Conservation (phyloP, 2,329 filamentous ascomycete genomes). For the Didymella segeticola region DNA sequence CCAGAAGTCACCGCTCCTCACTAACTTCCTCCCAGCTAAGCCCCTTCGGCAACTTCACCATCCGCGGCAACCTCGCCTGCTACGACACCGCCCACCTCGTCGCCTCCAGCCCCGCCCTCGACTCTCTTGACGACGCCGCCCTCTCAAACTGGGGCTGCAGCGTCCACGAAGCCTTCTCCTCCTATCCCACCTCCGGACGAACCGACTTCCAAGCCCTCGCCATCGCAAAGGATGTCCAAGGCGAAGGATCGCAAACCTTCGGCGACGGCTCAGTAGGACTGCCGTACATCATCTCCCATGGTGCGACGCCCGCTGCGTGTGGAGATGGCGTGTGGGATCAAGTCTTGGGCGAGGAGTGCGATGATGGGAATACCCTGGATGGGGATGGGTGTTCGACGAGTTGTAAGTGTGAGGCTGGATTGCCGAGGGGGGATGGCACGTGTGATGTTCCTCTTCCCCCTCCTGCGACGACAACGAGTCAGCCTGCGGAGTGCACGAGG, state of each 20-base stretch:
- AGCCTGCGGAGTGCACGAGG: too few relatives aligned
- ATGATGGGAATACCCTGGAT: background rate
- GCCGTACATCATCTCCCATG: slow-evolving; percentile 1
- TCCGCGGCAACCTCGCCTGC: background rate
- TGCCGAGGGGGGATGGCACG: background rate
- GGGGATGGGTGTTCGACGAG: background rate
- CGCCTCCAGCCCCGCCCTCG: background rate
- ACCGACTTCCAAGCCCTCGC: background rate
- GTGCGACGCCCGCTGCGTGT: background rate
- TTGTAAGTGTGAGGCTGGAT: background rate
- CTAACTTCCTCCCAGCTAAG: background rate
- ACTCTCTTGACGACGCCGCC: background rate
- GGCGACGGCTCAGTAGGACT: background rate
- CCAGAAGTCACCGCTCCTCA: background rate
- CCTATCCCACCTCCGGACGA: background rate
- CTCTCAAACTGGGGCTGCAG: background rate
- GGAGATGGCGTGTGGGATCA: background rate
- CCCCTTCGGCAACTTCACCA: background rate
- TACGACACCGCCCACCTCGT: background rate
- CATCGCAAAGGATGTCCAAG: background rate
- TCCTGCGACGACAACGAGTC: too few relatives aligned
- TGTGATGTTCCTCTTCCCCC: too few relatives aligned
- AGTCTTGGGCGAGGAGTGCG: background rate
- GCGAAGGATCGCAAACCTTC: background rate
- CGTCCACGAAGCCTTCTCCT: background rate